These are phyloP conservation scores for Myxozyma vanderwaltii DNA, from an alignment of 805 yeast species.

Conservation along the genomic window DNA sequence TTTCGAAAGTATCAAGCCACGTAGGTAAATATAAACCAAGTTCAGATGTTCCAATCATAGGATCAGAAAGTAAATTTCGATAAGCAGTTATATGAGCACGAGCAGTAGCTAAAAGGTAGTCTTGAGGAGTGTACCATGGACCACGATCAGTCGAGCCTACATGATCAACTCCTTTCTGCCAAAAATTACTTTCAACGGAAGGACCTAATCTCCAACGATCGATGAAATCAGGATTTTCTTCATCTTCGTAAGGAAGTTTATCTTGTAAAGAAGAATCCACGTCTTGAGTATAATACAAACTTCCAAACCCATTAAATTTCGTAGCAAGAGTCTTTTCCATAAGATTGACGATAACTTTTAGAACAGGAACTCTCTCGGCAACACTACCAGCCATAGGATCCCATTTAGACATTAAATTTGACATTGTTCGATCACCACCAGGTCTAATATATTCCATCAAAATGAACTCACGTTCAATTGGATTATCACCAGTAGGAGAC, in stretches of 20 bases:
- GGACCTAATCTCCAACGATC: constrained; percentile 91
- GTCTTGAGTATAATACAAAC: constrained; percentile 77
- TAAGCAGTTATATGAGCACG: constrained; percentile 65
- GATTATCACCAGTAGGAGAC: constrained; percentile 67
- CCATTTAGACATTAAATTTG: constrained; percentile 89
- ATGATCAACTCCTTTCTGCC: constrained; percentile 63
- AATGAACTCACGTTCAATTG: constrained; percentile 71
- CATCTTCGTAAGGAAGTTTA: constrained; percentile 61
- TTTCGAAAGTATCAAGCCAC: constrained; percentile 55
- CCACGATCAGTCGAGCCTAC: constrained; percentile 60
- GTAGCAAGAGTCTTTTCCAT: constrained; percentile 57
- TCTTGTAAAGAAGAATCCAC: constrained; percentile 50
- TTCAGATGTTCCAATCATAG: constrained; percentile 52
- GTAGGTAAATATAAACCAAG: constrained; percentile 22
- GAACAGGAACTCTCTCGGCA: constrained; percentile 52
- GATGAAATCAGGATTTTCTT: constrained; percentile 53
- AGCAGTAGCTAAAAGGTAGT: constrained; percentile 66
- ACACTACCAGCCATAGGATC: constrained; percentile 64
- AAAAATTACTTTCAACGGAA: constrained; percentile 74
- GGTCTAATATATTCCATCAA: constrained; percentile 66
- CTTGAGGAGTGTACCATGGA: constrained; percentile 69
- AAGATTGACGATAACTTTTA: constrained; percentile 73
- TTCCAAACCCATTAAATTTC: constrained; percentile 74
- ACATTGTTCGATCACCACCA: constrained; percentile 46
- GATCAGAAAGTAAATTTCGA: constrained; percentile 55